Base-by-base conservation (phyloP, 371 early-diverging fungal genomes). In the Mucor racemosus region DNA sequence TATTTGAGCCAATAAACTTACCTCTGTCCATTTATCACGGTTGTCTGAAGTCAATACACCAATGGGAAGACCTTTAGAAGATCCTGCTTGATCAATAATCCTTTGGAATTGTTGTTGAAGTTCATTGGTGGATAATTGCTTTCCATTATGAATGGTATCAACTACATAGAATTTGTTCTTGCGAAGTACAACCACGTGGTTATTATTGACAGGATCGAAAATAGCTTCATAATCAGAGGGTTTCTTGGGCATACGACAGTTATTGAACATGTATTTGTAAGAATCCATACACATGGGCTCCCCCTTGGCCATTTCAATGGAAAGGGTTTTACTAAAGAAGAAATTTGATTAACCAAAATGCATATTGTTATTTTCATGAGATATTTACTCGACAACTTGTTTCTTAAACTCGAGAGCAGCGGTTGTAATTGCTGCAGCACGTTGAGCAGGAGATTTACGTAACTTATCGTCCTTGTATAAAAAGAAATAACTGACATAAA, bases 201-300 rank as follows among this genome's bases (percentile, higher is more conserved):
- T 83, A 87, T 96, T 90, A 60, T 79, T 76, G 26, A 75, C 67
- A 58, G 96, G 94, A 64, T 95, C 94, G 64, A 86, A 91, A 11
- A 85, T 84, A n/a, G 81, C 84, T 58, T 92, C 94, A 64, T 84
- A 76, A 72, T 98, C 99, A 31, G 90, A 85, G 6, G 95, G 95
- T 74, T 90, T 90, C 66, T 78, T 77, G 55, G 99, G 96, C 65
- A 96, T 89, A 69, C 99, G 94, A 78, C 93, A 93, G 48, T 97
- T 91, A 77, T 98, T 96, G 88, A 98, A 98, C 94, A 98, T 92
- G 76, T 88, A 94, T 77, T 92, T 91, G 87, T 95, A 97, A 66
- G 95, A 93, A 72, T 92, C 85, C 86, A 94, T 94, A 78, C 94
- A 95, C 78, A 97, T 78, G 21, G 97, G 93, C 34, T 82, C 79